phyloP scores from a whole-genome alignment of 2,329 filamentous ascomycete genomes.

The Pezicula carpinea region DNA sequence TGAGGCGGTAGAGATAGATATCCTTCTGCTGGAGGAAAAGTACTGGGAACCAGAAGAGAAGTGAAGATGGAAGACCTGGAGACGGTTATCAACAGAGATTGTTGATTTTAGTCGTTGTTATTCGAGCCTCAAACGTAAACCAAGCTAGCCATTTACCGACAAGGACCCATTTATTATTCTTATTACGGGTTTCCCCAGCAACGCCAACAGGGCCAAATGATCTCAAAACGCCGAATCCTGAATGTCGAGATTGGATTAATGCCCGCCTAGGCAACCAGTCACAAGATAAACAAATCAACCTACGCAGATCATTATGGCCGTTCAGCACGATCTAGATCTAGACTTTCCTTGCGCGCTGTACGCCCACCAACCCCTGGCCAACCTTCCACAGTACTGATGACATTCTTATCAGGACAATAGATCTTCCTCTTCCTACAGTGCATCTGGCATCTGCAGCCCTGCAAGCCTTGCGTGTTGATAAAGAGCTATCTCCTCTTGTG shows the following conservation, averaged over 20 bases:
- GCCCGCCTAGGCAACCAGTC: conserved; percentile 1
- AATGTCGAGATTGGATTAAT: background rate
- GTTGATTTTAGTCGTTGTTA: too few species aligned
- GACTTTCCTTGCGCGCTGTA: conserved; percentile 62
- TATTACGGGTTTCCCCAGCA: too few species aligned
- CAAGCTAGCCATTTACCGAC: conserved; percentile 5
- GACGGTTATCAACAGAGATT: background rate
- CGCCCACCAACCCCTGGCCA: conserved; percentile 28
- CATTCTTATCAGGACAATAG: conserved; percentile 18
- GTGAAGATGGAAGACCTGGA: background rate
- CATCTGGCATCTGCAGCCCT: conserved; percentile 75
- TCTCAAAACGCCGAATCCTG: background rate
- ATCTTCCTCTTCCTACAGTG: conserved; percentile 68
- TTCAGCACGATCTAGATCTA: conserved; percentile 29
- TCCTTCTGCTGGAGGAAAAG: background rate
- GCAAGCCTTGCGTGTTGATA: conserved; percentile 75
- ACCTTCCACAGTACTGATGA: conserved; percentile 4
- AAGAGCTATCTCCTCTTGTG: conserved; percentile 83
- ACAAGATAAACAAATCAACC: background rate
- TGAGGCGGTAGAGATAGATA: conserved; percentile 9
- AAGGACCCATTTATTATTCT: too few species aligned
- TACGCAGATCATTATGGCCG: background rate
- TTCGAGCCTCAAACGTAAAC: too few species aligned
- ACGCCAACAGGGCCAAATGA: background rate
- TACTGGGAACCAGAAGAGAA: background rate